Conservation (phyloP, 108 stramenopile genomes). For the Cyclotella sp. region DNA sequence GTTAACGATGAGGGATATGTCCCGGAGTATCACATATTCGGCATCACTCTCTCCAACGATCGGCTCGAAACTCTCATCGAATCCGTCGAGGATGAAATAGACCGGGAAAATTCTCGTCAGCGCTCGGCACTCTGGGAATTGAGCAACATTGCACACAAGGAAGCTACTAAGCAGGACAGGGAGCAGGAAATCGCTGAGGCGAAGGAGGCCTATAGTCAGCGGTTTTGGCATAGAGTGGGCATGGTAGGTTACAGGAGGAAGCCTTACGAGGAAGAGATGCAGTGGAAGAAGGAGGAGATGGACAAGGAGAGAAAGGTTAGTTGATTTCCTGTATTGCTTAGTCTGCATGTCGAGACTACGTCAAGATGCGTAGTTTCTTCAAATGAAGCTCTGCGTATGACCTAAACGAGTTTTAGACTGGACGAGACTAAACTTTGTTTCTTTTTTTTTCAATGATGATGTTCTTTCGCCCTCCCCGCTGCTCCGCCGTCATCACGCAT, state of each 20-base stretch:
- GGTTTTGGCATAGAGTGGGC: constrained; percentile 14
- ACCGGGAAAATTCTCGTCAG: constrained; percentile 42
- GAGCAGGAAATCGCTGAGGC: constrained; percentile 67
- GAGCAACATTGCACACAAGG: constrained; percentile 46
- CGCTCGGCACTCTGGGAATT: constrained; percentile 26
- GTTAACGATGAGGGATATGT: constrained; percentile 60
- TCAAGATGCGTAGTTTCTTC: too few species aligned
- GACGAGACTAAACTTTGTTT: too few species aligned
- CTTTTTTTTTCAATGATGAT: too few species aligned
- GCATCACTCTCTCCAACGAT: constrained; percentile 59
- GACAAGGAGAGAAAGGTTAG: constrained; percentile 29
- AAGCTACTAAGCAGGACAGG: constrained; percentile 53
- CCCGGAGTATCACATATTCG: constrained; percentile 71
- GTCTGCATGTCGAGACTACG: too few species aligned
- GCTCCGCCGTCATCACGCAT: not conserved
- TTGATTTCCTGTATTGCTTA: not conserved
- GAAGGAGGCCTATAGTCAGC: constrained; percentile 31
- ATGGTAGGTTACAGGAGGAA: not conserved
- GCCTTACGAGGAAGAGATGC: constrained; percentile 11
- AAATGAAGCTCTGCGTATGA: too few species aligned
- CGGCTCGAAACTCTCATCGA: constrained; percentile 41
- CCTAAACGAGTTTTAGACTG: too few species aligned
- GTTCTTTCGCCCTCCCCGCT: too few species aligned
- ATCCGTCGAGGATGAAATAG: constrained; percentile 58
- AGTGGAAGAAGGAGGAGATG: constrained; percentile 24